A percentile compares a stretch with the other conserved stretches of the same genome.
phyloP scores from a whole-genome alignment of 129 eudicot species.

The Lactuca saligna region DNA sequence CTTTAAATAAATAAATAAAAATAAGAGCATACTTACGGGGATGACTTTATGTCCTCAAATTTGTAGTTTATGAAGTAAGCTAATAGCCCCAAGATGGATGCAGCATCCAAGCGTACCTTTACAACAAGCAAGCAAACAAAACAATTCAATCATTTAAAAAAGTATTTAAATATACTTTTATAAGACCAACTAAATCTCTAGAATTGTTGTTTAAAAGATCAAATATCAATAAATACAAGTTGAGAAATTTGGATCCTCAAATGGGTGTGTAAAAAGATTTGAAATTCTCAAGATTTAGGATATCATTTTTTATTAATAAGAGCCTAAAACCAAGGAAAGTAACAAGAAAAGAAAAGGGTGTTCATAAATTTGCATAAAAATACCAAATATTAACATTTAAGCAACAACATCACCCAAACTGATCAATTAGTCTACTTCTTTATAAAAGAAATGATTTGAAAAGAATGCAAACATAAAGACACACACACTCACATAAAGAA shows the following conservation, averaged over 20 bases:
- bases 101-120: constrained; percentile 95
- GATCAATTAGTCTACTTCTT: background rate
- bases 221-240: no score
- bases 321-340: background rate
- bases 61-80: constrained; percentile 95
- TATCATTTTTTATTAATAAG: no score
- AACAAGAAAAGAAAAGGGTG: background rate
- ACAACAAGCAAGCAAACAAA: constrained; percentile 20
- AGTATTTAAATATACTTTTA: background rate
- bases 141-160: background rate
- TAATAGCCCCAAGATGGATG: constrained; percentile 80
- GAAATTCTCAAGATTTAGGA: no score
- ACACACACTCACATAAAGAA: background rate
- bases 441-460: background rate
- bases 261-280: no score
- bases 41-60: constrained; percentile 71
- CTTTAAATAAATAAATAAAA: background rate
- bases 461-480: background rate
- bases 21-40: constrained; percentile 64
- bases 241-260: no score
- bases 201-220: background rate
- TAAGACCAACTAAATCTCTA: background rate
- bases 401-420: constrained; percentile 9
- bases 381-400: constrained; percentile 1
- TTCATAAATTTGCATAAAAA: background rate